Base-by-base conservation (phyloP, 441 rosid species). In the Daphne laureola region DNA sequence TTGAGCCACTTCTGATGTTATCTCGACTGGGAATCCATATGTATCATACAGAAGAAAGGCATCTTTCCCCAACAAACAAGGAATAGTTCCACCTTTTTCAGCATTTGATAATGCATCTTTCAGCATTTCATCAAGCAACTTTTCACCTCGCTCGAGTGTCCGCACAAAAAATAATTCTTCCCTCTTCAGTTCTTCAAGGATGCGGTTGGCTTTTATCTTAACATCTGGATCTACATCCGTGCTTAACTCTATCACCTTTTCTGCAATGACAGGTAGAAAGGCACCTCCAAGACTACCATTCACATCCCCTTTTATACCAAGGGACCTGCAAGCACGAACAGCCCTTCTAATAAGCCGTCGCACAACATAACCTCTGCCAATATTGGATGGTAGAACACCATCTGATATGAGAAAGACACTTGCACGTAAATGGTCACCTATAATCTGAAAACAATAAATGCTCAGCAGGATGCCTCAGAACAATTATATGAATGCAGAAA, bases 361-460 rank as follows among this genome's bases (percentile, higher is more conserved):
- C 48, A 88, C 98, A 21, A 88, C 83, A 60, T 91, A 91, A 59
- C 98, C 98, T 78, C 98, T 72, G 51, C 98, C 93, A 59, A 91
- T 79, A 72, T 91, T 91, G 27, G 98, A 91, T 41, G 98, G 95
- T 64, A 72, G 58, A 36, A 91, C 93, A 66, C 96, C 95, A 72
- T 92, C 98, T 12, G 95, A 86, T 71, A 91, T 69, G 56, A 92
- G 95, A 78, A 78, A 88, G 7, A 86, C 96, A 66, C 84, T 55
- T 58, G 98, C 96, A 43, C 95, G 84, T 71, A 84, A 55, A 73
- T 92, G 96, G 74, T 92, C 98, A 69, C 93, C 98, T 58, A 86
- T 75, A 59, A 85, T 76, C 93, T 85, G 70, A 17, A 57, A 70
- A 56, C 5, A 56, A 23, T 17, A 48, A 63, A 69, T 27, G 51